Conservation (phyloP, 2,329 filamentous ascomycete genomes). For the Botrytis cinerea region DNA sequence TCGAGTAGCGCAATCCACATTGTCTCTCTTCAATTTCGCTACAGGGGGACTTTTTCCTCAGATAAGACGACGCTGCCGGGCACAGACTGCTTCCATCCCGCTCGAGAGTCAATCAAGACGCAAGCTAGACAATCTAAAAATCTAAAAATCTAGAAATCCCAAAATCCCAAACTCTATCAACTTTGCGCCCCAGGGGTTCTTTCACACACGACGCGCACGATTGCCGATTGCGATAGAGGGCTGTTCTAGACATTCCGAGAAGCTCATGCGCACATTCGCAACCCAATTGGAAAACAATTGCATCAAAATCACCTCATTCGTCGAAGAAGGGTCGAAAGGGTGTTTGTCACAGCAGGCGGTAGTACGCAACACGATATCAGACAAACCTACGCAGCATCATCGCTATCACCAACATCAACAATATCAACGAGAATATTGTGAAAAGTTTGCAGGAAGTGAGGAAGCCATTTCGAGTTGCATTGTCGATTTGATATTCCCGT, state of each 20-base stretch:
- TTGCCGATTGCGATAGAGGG: not conserved
- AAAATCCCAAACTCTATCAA: not conserved
- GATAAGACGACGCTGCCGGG: not conserved
- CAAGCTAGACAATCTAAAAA: not conserved
- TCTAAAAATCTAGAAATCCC: not conserved
- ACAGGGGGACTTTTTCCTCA: not conserved
- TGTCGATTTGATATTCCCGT: not conserved
- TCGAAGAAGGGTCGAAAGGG: slow-evolving; percentile 1
- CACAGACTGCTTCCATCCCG: slow-evolving; percentile 10
- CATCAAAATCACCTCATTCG: slow-evolving; percentile 16
- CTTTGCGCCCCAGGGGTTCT: slow-evolving; percentile 1
- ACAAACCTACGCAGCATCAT: not conserved
- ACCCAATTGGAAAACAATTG: not conserved
- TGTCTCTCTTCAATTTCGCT: slow-evolving; percentile 25
- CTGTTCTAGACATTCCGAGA: not conserved
- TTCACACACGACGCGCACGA: not conserved
- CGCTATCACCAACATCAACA: too few relatives aligned
- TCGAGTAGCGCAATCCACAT: not conserved
- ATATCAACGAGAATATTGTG: not conserved
- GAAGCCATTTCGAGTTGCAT: not conserved
- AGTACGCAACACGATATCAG: not conserved
- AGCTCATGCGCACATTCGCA: slow-evolving; percentile 16
- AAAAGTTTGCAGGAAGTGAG: not conserved
- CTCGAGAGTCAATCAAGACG: not conserved
- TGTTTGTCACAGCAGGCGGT: not conserved